Evolutionary conservation across 2,329 filamentous ascomycete species (phyloP), one percentile per base, ranked within the genome.

Genomic region (Trichoderma sp.): DNA sequence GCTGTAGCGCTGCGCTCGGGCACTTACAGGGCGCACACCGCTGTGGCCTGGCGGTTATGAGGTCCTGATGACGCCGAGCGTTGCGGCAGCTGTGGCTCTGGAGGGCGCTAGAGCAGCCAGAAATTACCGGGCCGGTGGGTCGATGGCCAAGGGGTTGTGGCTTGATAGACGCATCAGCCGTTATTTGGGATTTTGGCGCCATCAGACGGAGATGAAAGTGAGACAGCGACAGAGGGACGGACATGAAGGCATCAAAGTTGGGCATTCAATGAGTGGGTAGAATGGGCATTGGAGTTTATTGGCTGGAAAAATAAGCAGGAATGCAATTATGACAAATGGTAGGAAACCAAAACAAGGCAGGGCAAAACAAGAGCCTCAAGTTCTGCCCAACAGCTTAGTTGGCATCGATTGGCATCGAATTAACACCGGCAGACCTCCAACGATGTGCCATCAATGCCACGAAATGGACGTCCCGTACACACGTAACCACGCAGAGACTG

Each of bases 1-100:
- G 24, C 21, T 28, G 21, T 18, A 26, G 54, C 54, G 52, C 54
- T 51, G 37, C 30, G 28, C 26, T 66, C 21, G 54, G 64, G 54
- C 64, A 34, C 34, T 52, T 66, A 51, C 61, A 66, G 68, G 68
- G 68, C 60, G 58, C 68, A 69, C 68, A 69, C 68, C 63, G 68
- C 68, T 69, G 68, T 46, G 61, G 68, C 54, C 54, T 60, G 51
- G 32, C 46, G 51, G 13, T 37, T 24, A 68, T 68, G 66, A 68
- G 59, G 52, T 46, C 28, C 64, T 18, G 37, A 67, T 67, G 68
- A 69, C 68, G 68, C 68, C 26, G 60, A 46, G 39, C 18, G 34
- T 11, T 8, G 7, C 39, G 32, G 49, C 52, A 54, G 14, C 37
- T 61, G 68, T 69, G 68, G 68, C 68, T 69, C 43, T 49, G 21